A percentile compares a stretch with the other conserved stretches of the same genome.
phyloP scores from a whole-genome alignment of 345 rosid genomes.

The Brassica carinata region DNA sequence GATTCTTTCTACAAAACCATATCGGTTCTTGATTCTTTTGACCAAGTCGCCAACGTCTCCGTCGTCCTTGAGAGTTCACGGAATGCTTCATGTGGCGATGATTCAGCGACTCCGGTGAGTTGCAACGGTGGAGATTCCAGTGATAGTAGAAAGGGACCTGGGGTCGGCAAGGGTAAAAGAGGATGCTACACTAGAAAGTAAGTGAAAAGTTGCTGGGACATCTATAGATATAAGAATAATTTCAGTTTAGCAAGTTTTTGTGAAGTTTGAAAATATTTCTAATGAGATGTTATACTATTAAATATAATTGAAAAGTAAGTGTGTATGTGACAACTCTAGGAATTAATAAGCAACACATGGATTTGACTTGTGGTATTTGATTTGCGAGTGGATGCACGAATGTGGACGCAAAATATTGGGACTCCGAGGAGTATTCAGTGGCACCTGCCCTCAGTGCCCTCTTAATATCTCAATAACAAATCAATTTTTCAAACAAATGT shows the following conservation, averaged over 20 bases:
- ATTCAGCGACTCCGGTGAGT: slow-evolving; percentile 39
- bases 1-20: slow-evolving; percentile 54
- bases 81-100: slow-evolving; percentile 45
- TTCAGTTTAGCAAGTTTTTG: background rate
- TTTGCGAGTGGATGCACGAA: slow-evolving; percentile 15
- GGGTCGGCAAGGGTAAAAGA: slow-evolving; percentile 48
- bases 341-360: slow-evolving; percentile 14
- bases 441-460: background rate
- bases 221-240: background rate
- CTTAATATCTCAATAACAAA: slow-evolving; percentile 6
- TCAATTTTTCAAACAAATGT: background rate
- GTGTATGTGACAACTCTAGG: background rate
- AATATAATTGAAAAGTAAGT: background rate
- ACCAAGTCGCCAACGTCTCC: background rate
- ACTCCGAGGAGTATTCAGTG: slow-evolving; percentile 19
- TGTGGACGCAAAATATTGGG: slow-evolving; percentile 23
- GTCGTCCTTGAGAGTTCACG: slow-evolving; percentile 33
- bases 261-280: background rate
- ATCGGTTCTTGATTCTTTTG: slow-evolving; percentile 41
- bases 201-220: slow-evolving; percentile 10
- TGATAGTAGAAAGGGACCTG: slow-evolving; percentile 51
- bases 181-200: slow-evolving; percentile 78
- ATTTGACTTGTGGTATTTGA: slow-evolving; percentile 13
- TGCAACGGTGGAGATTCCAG: slow-evolving; percentile 56
- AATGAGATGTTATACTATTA: no score